Conservation (phyloP, 2,329 filamentous ascomycete genomes). For the Phyllosticta citriasiana region DNA sequence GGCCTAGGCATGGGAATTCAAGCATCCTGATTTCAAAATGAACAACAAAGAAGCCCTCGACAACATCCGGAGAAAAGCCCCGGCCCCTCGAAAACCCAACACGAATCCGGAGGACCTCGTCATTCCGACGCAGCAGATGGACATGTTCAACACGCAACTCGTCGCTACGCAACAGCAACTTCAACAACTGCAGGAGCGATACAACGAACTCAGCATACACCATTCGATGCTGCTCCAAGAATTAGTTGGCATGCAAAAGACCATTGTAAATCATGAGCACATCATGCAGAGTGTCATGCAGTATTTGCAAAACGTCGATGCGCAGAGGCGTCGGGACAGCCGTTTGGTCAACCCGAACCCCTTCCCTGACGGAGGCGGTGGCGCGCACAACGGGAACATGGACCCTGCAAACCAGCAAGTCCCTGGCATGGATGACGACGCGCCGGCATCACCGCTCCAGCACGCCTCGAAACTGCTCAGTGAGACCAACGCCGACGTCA, state of each 20-base stretch:
- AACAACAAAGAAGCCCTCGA: conserved; percentile 95
- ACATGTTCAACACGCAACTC: conserved; percentile 77
- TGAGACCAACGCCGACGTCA: conserved; percentile 55
- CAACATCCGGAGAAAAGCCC: conserved; percentile 91
- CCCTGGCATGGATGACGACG: conserved; percentile 46
- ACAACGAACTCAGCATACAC: conserved; percentile 63
- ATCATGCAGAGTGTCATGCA: conserved; percentile 63
- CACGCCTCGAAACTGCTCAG: conserved; percentile 57
- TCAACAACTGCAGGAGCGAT: conserved; percentile 75
- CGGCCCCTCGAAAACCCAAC: conserved; percentile 68
- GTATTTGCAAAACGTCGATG: conserved; percentile 55
- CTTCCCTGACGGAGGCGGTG: conserved; percentile 24
- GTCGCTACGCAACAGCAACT: conserved; percentile 88
- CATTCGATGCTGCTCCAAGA: conserved; percentile 56
- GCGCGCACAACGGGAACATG: conserved; percentile 33
- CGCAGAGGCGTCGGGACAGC: conserved; percentile 53
- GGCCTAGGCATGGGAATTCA: conserved; percentile 81
- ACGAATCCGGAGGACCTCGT: conserved; percentile 55
- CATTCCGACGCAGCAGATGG: conserved; percentile 76
- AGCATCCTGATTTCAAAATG: conserved; percentile 89
- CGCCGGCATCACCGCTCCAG: conserved; percentile 57
- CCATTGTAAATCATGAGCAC: conserved; percentile 61
- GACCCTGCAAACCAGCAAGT: conserved; percentile 36
- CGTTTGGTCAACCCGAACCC: conserved; percentile 32
- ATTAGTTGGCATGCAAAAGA: conserved; percentile 55